These are phyloP conservation scores for Pseudopyrenochaeta lycopersici DNA, from an alignment of 2,329 filamentous ascomycete species.

Conservation along the genomic window DNA sequence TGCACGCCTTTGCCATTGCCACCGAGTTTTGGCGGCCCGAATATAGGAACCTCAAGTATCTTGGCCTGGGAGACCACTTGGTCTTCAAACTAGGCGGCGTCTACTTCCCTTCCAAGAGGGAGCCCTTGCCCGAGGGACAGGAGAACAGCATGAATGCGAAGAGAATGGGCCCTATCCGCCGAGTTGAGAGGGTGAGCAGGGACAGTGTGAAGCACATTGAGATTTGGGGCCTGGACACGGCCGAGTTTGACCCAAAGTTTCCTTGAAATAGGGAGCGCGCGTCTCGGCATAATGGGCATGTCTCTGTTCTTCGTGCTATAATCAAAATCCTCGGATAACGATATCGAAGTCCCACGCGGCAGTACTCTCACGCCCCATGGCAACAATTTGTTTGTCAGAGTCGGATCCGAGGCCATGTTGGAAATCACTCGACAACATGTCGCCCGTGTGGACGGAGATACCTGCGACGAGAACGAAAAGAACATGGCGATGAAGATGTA, in stretches of 20 bases:
- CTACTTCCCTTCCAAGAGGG: constrained; percentile 30
- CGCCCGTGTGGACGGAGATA: too few species aligned
- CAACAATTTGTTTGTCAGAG: too few species aligned
- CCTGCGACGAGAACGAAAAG: too few species aligned
- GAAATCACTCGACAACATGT: too few species aligned
- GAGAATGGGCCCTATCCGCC: constrained; percentile 37
- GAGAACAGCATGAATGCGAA: constrained; percentile 38
- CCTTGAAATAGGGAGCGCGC: constrained; percentile 22
- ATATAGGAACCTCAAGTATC: constrained; percentile 46
- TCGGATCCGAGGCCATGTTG: too few species aligned
- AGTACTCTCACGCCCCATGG: too few species aligned
- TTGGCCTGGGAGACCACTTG: constrained; percentile 50
- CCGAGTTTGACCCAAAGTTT: constrained; percentile 41
- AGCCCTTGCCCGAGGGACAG: constrained; percentile 9
- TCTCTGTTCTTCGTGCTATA: too few species aligned
- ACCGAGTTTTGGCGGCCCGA: constrained; percentile 47
- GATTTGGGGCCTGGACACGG: constrained; percentile 56
- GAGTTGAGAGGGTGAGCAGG: constrained; percentile 41
- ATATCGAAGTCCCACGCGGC: too few species aligned
- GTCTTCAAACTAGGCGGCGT: constrained; percentile 50
- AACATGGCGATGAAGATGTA: too few species aligned
- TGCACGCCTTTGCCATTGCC: constrained; percentile 42
- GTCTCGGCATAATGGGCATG: too few species aligned
- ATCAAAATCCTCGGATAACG: too few species aligned
- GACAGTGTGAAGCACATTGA: constrained; percentile 53